These are phyloP conservation scores for Agrocybe pediades DNA, from an alignment of 768 basidiomycete genomes.

Conservation along the genomic window DNA sequence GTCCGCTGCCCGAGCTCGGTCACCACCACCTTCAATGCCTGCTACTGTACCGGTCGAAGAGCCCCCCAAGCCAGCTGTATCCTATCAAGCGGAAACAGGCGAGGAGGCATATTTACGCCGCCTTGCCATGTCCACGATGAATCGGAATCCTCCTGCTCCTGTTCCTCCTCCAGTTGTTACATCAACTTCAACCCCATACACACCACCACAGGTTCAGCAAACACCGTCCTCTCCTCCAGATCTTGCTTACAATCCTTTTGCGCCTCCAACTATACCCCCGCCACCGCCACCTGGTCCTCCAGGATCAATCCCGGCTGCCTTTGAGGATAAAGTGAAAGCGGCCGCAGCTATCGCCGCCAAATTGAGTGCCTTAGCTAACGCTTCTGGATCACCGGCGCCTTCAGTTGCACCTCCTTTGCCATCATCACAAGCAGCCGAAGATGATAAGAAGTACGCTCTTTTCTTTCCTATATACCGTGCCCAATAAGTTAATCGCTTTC, in stretches of 20 bases:
- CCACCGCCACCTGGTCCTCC: constrained; percentile 55
- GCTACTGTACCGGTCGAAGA: constrained; percentile 20
- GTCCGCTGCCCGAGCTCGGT: constrained; percentile 35
- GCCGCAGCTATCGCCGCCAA: constrained; percentile 85
- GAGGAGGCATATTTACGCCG: constrained; percentile 72
- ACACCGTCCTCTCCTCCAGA: constrained; percentile 50
- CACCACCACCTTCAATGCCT: constrained; percentile 21
- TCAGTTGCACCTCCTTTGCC: constrained; percentile 29
- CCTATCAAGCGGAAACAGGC: constrained; percentile 45
- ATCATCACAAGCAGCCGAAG: constrained; percentile 29
- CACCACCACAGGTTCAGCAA: constrained; percentile 26
- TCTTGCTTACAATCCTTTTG: constrained; percentile 71
- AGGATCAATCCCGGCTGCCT: constrained; percentile 34
- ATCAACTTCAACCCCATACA: not conserved
- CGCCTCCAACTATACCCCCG: constrained; percentile 60
- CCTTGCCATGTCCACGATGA: constrained; percentile 53
- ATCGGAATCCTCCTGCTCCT: constrained; percentile 27
- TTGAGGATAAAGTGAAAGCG: constrained; percentile 72
- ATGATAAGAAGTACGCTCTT: constrained; percentile 33
- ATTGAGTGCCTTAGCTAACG: constrained; percentile 56
- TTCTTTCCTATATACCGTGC: not conserved
- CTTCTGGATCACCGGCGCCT: constrained; percentile 1
- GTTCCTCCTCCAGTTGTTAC: constrained; percentile 15
- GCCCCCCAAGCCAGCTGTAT: constrained; percentile 4
- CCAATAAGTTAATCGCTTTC: not conserved